Evolutionary conservation across 495 filamentous ascomycete genomes (phyloP), one percentile per base, ranked within the genome.

Genomic region (Hypoxylon lienhwacheense): DNA sequence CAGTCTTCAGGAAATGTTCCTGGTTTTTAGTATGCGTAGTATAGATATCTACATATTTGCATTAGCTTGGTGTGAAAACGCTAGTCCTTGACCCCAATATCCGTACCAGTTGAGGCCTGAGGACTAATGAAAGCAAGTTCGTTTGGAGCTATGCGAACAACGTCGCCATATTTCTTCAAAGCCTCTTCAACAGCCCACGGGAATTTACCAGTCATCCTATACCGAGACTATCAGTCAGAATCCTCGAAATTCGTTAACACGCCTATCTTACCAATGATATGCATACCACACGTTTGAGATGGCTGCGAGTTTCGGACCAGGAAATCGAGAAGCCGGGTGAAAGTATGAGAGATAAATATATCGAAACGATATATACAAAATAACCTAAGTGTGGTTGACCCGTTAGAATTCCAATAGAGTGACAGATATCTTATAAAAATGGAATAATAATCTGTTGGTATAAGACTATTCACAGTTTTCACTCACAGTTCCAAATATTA

Each of bases 241-340:
- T 19, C 2, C 10, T 7, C 15, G 1, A 17, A 28, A 44, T 5
- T 4, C 15, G n/a, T 5, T 5, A 28, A 11, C 15, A 15, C 3
- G n/a, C 5, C 31, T 14, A 4, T 33, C 59, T 47, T 29, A 66
- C 59, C 40, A 56, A 11, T 56, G 45, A 42, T 60, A 66, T 45
- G 43, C 49, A 44, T 56, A 61, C 42, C 50, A 54, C 6, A 59
- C 2, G 31, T 64, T 56, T 0, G 55, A 64, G 8, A 64, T 28
- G 7, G 62, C 52, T 0, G 60, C 56, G 16, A 61, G 8, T 26
- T 50, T 61, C 4, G 77, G 78, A 7, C 78, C 78, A 1, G 77
- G 79, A 55, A 72, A 77, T 0, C 54, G 58, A 3, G 65, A 36
- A 0, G 78, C 65, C 0, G 77, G 77, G n/a, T 78, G 74, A 50